Evolutionary conservation across 768 basidiomycete genomes (phyloP).

Genomic region (Trametopsis cervina): DNA sequence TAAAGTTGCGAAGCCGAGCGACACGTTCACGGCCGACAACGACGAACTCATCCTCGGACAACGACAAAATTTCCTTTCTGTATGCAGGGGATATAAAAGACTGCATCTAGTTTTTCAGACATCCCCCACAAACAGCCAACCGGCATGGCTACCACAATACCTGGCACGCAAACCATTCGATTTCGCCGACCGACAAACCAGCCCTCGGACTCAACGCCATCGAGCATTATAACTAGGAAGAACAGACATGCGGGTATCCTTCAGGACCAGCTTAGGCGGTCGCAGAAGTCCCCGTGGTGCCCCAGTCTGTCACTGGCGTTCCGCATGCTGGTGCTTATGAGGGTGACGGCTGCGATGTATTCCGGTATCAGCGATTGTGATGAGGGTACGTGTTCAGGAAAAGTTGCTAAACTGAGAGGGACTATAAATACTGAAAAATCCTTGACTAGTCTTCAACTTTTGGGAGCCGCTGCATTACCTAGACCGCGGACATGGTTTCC

Average conservation of each 20-base stretch:
- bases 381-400: conserved; percentile 58
- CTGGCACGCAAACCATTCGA: conserved; percentile 23
- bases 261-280: conserved; percentile 73
- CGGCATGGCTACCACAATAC: conserved; percentile 17
- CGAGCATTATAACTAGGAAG: conserved; percentile 15
- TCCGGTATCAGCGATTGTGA: conserved; percentile 93
- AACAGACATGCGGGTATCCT: conserved; percentile 60
- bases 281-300: conserved; percentile 74
- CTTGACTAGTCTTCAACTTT: conserved; percentile 83
- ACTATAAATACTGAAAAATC: not conserved
- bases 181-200: conserved; percentile 25
- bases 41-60: not conserved
- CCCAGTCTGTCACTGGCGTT: conserved; percentile 83
- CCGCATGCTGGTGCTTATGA: conserved; percentile 73
- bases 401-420: not conserved
- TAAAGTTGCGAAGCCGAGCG: too few species aligned
- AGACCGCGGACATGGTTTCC: conserved; percentile 80
- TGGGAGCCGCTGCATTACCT: conserved; percentile 98
- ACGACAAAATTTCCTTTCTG: too few species aligned
- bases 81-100: too few species aligned
- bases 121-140: too few species aligned
- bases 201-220: conserved; percentile 8
- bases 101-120: too few species aligned
- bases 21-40: not conserved
- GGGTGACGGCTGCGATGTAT: conserved; percentile 89